A percentile compares a stretch with the other conserved stretches of the same genome.
phyloP scores from a whole-genome alignment of 140 eudicot genomes.

The Oenanthe javanica region DNA sequence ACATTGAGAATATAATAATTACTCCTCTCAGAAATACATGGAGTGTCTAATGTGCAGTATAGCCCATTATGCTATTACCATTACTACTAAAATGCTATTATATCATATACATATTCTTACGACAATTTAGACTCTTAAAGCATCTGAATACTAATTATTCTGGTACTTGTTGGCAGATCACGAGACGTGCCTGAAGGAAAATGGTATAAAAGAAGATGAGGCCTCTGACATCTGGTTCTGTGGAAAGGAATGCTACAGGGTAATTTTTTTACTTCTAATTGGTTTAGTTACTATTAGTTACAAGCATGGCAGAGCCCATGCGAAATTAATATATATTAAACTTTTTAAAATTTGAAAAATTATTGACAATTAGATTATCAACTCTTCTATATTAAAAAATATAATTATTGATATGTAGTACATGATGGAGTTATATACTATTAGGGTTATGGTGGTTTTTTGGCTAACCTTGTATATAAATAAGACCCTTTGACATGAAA shows the following conservation, averaged over 20 bases:
- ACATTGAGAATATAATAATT: too few species aligned
- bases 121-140: not conserved
- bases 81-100: too few species aligned
- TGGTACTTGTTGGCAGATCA: slow-evolving; percentile 48
- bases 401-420: not conserved
- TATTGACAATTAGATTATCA: too few species aligned
- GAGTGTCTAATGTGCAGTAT: not conserved
- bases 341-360: not conserved
- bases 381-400: too few species aligned
- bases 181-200: slow-evolving; percentile 41
- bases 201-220: slow-evolving; percentile 19
- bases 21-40: too few species aligned
- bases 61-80: too few species aligned
- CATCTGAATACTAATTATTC: not conserved
- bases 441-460: too few species aligned
- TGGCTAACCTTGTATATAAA: not conserved
- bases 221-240: slow-evolving; percentile 73
- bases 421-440: not conserved
- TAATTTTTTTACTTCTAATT: slow-evolving; percentile 16
- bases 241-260: slow-evolving; percentile 64
- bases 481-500: not conserved
- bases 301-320: not conserved
- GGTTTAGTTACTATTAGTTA: slow-evolving; percentile 1
- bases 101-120: too few species aligned
- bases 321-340: not conserved